phyloP scores from a whole-genome alignment of 208 protist genomes.

The Vickermania ingenoplastis region DNA sequence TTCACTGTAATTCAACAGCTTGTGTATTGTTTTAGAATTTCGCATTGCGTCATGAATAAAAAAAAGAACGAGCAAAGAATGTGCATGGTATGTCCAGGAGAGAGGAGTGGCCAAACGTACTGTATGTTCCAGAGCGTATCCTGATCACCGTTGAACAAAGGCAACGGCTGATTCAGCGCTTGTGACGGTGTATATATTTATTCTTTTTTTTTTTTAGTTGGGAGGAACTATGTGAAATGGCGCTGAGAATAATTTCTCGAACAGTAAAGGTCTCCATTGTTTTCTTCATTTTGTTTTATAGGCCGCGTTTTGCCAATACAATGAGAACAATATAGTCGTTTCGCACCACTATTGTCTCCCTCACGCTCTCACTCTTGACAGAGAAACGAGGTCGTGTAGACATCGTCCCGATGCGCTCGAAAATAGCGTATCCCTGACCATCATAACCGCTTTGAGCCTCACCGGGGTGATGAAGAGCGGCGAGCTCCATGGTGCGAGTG shows the following conservation, averaged over 20 bases:
- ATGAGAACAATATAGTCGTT: slow-evolving; percentile 49
- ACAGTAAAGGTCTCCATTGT: too few species aligned
- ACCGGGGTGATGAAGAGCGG: neutral
- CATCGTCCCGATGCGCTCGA: slow-evolving; percentile 66
- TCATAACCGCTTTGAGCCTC: slow-evolving; percentile 40
- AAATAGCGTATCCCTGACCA: slow-evolving; percentile 57
- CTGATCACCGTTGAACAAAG: too few species aligned
- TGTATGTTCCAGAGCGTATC: neutral
- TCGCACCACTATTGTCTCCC: slow-evolving; percentile 58
- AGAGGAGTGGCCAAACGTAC: slow-evolving; percentile 6
- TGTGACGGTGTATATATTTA: too few species aligned
- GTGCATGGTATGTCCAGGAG: too few species aligned
- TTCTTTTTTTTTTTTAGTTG: neutral
- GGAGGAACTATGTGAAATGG: neutral
- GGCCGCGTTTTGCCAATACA: too few species aligned
- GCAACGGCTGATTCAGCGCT: too few species aligned
- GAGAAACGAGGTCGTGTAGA: slow-evolving; percentile 30
- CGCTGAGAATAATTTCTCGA: neutral
- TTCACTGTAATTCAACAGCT: neutral
- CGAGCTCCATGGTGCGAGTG: slow-evolving; percentile 48
- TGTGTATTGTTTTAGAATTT: neutral
- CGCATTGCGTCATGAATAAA: slow-evolving; percentile 3
- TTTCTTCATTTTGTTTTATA: too few species aligned
- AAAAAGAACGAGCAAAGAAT: slow-evolving; percentile 11
- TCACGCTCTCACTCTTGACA: slow-evolving; percentile 28